phyloP scores from a whole-genome alignment of 805 yeast species.

The Metschnikowia picachoensis region DNA sequence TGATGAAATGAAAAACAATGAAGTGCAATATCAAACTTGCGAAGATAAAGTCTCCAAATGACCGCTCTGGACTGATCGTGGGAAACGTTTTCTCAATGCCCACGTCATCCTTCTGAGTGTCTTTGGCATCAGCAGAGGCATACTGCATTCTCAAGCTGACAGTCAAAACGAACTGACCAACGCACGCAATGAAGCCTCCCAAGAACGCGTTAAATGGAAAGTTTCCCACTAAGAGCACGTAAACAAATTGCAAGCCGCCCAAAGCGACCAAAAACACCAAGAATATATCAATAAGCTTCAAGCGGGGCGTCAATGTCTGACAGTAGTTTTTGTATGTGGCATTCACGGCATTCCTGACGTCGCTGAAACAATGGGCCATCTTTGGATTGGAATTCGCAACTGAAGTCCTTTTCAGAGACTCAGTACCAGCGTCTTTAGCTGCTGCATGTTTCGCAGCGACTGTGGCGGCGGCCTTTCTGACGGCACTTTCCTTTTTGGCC shows the following conservation, averaged over 20 bases:
- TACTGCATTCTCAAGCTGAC: constrained; percentile 77
- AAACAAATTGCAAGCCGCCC: constrained; percentile 76
- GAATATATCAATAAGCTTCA: constrained; percentile 73
- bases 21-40: constrained; percentile 89
- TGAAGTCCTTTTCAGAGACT: constrained; percentile 6
- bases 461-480: constrained; percentile 18
- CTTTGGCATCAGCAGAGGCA: constrained; percentile 15
- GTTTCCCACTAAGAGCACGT: constrained; percentile 73
- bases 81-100: constrained; percentile 5
- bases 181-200: constrained; percentile 88
- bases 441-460: constrained; percentile 13
- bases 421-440: not conserved
- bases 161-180: constrained; percentile 91
- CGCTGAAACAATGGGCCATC: constrained; percentile 18
- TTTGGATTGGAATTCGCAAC: constrained; percentile 10
- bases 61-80: constrained; percentile 42
- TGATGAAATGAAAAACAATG: constrained; percentile 84
- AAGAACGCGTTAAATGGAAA: constrained; percentile 97
- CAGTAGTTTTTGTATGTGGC: constrained; percentile 35
- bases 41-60: constrained; percentile 83
- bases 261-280: constrained; percentile 67
- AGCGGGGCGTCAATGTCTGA: constrained; percentile 39
- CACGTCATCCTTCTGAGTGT: not conserved
- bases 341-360: constrained; percentile 27
- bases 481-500: constrained; percentile 30